Conservation (phyloP, 192 early-diverging fungal genomes). For the Jimgerdemannia lactiflua region DNA sequence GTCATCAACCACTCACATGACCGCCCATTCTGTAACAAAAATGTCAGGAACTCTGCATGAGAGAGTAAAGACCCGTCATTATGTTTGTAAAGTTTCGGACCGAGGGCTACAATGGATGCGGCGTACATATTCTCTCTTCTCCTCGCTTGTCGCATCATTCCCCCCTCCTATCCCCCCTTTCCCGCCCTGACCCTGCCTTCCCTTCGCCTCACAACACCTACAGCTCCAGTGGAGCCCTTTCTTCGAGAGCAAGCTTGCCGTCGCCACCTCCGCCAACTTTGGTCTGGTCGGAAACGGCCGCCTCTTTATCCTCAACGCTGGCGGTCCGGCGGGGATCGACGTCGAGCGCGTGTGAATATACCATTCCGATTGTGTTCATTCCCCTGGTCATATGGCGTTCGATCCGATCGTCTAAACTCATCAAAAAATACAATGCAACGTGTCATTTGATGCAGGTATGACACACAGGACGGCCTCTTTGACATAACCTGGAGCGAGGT, state of each 20-base stretch:
- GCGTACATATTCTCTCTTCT: conserved; percentile 44
- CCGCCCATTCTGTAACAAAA: conserved; percentile 5
- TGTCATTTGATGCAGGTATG: conserved; percentile 58
- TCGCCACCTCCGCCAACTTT: conserved; percentile 90
- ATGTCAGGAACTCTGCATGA: no score
- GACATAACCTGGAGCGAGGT: conserved; percentile 94
- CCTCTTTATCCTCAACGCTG: conserved; percentile 67
- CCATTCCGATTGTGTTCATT: neutral
- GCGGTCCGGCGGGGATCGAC: conserved; percentile 39
- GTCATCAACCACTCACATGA: conserved; percentile 1
- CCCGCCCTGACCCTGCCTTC: neutral
- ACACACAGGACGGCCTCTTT: conserved; percentile 96
- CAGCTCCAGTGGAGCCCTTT: conserved; percentile 94
- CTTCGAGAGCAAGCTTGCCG: conserved; percentile 83
- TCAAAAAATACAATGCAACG: neutral
- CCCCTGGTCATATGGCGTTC: neutral
- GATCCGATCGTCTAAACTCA: neutral
- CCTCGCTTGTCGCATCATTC: neutral
- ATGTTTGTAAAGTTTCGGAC: conserved; percentile 69
- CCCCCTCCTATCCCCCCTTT: conserved; percentile 4
- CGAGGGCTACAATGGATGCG: conserved; percentile 85
- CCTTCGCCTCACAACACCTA: conserved; percentile 5
- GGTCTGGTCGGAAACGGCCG: conserved; percentile 96
- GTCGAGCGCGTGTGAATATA: conserved; percentile 64
- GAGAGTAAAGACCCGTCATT: neutral